Conservation (phyloP, 2,329 filamentous ascomycete genomes). For the Botrytis aclada region DNA sequence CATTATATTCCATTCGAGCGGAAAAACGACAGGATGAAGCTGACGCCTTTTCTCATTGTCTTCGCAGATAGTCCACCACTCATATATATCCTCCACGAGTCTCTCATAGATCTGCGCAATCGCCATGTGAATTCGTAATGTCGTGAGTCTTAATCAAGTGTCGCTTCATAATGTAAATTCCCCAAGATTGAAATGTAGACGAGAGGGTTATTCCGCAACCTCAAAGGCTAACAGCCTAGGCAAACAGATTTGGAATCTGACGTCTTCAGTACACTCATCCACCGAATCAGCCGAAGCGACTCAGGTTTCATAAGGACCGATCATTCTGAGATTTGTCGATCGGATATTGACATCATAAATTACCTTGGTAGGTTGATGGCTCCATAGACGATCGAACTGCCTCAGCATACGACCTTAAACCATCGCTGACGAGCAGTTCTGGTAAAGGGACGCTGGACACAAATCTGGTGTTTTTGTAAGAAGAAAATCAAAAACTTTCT, state of each 20-base stretch:
- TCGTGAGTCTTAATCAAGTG: background rate
- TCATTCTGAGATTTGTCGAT: conserved; percentile 95
- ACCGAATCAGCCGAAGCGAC: conserved; percentile 71
- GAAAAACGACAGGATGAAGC: background rate
- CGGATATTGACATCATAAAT: conserved; percentile 78
- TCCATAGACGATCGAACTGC: conserved; percentile 86
- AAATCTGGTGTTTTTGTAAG: conserved; percentile 64
- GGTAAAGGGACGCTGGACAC: conserved; percentile 77
- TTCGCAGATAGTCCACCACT: background rate
- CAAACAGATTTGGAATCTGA: conserved; percentile 89
- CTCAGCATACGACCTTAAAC: conserved; percentile 70
- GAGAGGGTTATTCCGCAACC: conserved; percentile 63
- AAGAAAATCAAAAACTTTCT: conserved; percentile 40
- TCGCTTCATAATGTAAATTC: background rate
- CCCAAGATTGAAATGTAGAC: conserved; percentile 32
- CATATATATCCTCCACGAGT: background rate
- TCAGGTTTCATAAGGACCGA: conserved; percentile 59
- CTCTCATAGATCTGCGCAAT: background rate
- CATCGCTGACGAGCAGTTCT: conserved; percentile 58
- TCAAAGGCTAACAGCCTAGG: conserved; percentile 88
- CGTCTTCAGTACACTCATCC: conserved; percentile 57
- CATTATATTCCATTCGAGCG: background rate
- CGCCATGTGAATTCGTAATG: background rate
- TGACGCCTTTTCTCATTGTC: background rate
- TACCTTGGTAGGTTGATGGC: conserved; percentile 53